phyloP scores from a whole-genome alignment of 2,329 filamentous ascomycete genomes.

The Sporothrix brunneoviolacea region DNA sequence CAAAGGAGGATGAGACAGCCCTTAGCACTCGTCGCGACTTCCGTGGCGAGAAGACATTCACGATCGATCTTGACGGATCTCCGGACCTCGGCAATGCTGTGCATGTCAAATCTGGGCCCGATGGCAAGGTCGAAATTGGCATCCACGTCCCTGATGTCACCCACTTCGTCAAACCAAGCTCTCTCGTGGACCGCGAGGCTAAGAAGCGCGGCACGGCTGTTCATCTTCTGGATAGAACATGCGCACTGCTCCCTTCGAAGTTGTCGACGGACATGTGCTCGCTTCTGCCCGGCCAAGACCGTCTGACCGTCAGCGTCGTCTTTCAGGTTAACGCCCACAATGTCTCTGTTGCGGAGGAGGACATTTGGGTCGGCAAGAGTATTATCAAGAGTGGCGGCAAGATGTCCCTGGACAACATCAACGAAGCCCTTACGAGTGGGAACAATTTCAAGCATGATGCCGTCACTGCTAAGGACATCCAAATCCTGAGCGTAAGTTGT shows the following conservation, averaged over 20 bases:
- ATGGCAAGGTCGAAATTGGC: conserved; percentile 88
- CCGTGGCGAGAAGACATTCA: conserved; percentile 81
- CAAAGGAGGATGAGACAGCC: conserved; percentile 70
- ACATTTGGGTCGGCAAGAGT: conserved; percentile 89
- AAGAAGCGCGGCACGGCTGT: conserved; percentile 97
- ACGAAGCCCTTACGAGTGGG: conserved; percentile 65
- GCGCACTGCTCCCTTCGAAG: conserved; percentile 83
- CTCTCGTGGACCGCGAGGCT: conserved; percentile 89
- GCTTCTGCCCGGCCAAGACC: conserved; percentile 76
- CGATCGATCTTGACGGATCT: conserved; percentile 81
- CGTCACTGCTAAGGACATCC: conserved; percentile 67
- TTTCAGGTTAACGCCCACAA: conserved; percentile 82
- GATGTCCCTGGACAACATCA: conserved; percentile 77
- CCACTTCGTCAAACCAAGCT: conserved; percentile 95
- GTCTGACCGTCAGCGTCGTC: conserved; percentile 85
- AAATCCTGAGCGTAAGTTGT: conserved; percentile 62
- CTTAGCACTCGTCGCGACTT: conserved; percentile 79
- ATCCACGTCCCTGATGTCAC: conserved; percentile 92
- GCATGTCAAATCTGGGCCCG: conserved; percentile 75
- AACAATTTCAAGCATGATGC: conserved; percentile 56
- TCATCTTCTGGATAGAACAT: conserved; percentile 80
- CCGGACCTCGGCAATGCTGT: conserved; percentile 88
- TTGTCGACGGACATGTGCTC: conserved; percentile 84
- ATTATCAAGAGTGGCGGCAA: conserved; percentile 89
- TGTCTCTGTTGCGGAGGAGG: conserved; percentile 71